phyloP scores from a whole-genome alignment of 2,329 filamentous ascomycete genomes.

The Aspergillus viridinutans region DNA sequence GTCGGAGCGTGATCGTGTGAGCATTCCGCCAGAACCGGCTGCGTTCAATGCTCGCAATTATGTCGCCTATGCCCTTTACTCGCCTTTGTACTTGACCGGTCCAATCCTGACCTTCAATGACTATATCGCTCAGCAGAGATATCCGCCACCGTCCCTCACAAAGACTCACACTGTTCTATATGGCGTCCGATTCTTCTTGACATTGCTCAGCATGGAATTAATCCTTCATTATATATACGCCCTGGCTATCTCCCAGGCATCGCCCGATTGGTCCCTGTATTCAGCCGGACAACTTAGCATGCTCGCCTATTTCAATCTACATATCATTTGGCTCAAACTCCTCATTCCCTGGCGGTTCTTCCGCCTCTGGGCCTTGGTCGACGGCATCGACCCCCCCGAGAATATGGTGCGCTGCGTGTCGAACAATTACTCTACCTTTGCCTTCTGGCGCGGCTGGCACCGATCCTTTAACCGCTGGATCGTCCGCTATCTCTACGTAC shows the following conservation, averaged over 20 bases:
- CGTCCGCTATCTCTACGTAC: conserved; percentile 88
- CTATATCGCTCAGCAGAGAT: conserved; percentile 81
- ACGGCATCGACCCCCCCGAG: conserved; percentile 91
- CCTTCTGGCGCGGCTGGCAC: conserved; percentile 97
- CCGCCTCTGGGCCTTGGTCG: conserved; percentile 87
- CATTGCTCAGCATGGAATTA: conserved; percentile 83
- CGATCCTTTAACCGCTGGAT: conserved; percentile 93
- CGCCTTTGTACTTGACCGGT: conserved; percentile 85
- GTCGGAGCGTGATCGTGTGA: conserved; percentile 82
- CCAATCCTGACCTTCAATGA: conserved; percentile 98
- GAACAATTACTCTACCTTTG: conserved; percentile 85
- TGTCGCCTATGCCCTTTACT: conserved; percentile 83
- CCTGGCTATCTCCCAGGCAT: conserved; percentile 80
- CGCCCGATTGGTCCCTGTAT: conserved; percentile 76
- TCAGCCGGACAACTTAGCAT: conserved; percentile 82
- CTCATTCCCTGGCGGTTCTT: conserved; percentile 98
- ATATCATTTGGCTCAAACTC: conserved; percentile 96
- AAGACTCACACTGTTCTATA: conserved; percentile 70
- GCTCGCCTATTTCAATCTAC: conserved; percentile 91
- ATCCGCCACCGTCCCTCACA: conserved; percentile 68
- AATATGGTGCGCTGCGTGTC: conserved; percentile 98
- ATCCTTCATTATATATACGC: conserved; percentile 90
- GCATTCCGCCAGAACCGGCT: conserved; percentile 63
- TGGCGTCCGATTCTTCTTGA: conserved; percentile 73
- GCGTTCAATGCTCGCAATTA: conserved; percentile 84